Base-by-base conservation (phyloP, 2,329 filamentous ascomycete genomes). In the Thelonectria blattea region DNA sequence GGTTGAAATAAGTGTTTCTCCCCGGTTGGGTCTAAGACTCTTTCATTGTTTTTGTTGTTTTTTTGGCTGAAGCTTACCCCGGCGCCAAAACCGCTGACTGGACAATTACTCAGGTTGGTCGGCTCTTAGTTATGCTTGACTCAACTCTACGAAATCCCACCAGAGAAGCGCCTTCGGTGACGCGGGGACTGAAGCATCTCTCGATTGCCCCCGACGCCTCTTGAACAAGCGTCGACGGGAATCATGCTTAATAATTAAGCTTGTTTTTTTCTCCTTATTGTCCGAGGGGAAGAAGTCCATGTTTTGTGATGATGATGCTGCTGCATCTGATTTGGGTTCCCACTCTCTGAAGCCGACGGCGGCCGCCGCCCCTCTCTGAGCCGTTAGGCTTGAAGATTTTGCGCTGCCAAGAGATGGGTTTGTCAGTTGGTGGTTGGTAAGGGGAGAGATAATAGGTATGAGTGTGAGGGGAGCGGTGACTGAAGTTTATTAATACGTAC, bases 51-150 rank as follows among this genome's bases (percentile, higher is more conserved):
- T 42, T 43, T n/a, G 37, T n/a, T n/a, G 37, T 27, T 52, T 30
- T 46, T 46, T 30, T 37, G 34, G 34, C 34, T 58, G 34, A 55
- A 41, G 34, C 34, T 51, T 64, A 65, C 49, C 30, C 17, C 34
- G 47, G 48, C 48, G 32, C 39, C 18, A 45, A 30, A 18, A 52
- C 53, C 61, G 65, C 62, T 68, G 54, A 69, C 63, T 58, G 34
- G 24, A 18, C n/a, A 18, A 58, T 52, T 22, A 43, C 56, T 39
- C 37, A 42, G 8, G 12, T 12, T 5, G 12, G 34, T 3, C 12
- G 11, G 12, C 34, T 37, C 34, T 37, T 37, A 37, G 30, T 46
- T 20, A 46, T 41, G n/a, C 45, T 46, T 51, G 22, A 48, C 20
- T 32, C 52, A 54, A 39, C 52, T 51, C n/a, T n/a, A n/a, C 51